phyloP scores from a whole-genome alignment of 1,284 basidiomycete genomes.

The Trichosporon sp. region DNA sequence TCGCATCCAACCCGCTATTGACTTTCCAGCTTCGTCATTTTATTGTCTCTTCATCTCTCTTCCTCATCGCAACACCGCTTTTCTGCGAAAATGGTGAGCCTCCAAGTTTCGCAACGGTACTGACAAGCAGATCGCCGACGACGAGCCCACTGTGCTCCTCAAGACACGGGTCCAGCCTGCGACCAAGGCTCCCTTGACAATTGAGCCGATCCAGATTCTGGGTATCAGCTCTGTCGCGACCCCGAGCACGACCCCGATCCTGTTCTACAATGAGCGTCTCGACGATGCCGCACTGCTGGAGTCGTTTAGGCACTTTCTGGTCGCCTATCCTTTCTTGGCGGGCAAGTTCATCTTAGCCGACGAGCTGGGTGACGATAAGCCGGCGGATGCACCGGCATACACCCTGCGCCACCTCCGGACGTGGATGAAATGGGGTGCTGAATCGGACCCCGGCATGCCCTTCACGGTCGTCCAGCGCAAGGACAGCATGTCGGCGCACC shows the following conservation, averaged over 20 bases:
- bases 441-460: slow-evolving; percentile 57
- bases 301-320: slow-evolving; percentile 50
- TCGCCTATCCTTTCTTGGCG: slow-evolving; percentile 47
- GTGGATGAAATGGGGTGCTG: slow-evolving; percentile 33
- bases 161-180: background rate
- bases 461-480: slow-evolving; percentile 40
- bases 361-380: background rate
- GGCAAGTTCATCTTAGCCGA: background rate
- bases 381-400: slow-evolving; percentile 14
- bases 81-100: background rate
- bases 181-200: background rate
- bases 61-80: background rate
- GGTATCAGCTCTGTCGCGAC: background rate
- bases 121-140: background rate
- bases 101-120: background rate
- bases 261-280: slow-evolving; percentile 24
- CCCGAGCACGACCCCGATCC: slow-evolving; percentile 19
- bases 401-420: slow-evolving; percentile 26
- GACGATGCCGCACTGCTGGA: slow-evolving; percentile 35
- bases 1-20: background rate
- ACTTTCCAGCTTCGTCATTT: background rate
- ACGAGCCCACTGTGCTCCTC: background rate
- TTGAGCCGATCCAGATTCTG: slow-evolving; percentile 25
- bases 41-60: background rate
- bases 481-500: background rate